Evolutionary conservation across 2,329 filamentous ascomycete species (phyloP).

Genomic region (Myotisia sp.): DNA sequence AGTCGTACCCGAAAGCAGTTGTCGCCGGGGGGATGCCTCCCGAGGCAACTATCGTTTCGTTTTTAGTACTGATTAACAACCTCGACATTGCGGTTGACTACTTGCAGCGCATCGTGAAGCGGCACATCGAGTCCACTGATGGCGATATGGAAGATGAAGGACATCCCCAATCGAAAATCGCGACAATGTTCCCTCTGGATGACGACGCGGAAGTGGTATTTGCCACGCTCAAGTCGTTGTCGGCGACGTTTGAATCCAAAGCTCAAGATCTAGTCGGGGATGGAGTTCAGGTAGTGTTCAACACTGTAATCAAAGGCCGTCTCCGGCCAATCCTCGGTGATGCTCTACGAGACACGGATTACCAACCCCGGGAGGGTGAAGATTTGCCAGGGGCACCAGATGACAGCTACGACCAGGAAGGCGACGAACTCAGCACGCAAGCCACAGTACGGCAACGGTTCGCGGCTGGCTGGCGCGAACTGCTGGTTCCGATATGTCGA

Average conservation of each 20-base stretch:
- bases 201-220: constrained; percentile 58
- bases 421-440: constrained; percentile 28
- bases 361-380: constrained; percentile 50
- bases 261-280: constrained; percentile 70
- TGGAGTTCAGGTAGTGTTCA: constrained; percentile 71
- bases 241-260: constrained; percentile 60
- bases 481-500: constrained; percentile 72
- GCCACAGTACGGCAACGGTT: constrained; percentile 67
- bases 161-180: constrained; percentile 28
- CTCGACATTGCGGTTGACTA: constrained; percentile 88
- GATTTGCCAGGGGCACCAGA: constrained; percentile 26
- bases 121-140: constrained; percentile 40
- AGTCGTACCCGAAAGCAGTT: constrained; percentile 70
- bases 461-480: constrained; percentile 67
- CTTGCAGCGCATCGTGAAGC: constrained; percentile 66
- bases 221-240: constrained; percentile 53
- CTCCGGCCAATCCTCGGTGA: constrained; percentile 74
- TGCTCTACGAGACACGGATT: constrained; percentile 83
- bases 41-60: constrained; percentile 75
- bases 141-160: constrained; percentile 17
- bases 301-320: constrained; percentile 71
- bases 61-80: constrained; percentile 89
- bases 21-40: constrained; percentile 71
- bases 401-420: constrained; percentile 19
- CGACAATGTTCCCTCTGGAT: constrained; percentile 63